Evolutionary conservation across 129 eudicot genomes (phyloP), one percentile per base, ranked within the genome.

Genomic region (Cynara cardunculus): DNA sequence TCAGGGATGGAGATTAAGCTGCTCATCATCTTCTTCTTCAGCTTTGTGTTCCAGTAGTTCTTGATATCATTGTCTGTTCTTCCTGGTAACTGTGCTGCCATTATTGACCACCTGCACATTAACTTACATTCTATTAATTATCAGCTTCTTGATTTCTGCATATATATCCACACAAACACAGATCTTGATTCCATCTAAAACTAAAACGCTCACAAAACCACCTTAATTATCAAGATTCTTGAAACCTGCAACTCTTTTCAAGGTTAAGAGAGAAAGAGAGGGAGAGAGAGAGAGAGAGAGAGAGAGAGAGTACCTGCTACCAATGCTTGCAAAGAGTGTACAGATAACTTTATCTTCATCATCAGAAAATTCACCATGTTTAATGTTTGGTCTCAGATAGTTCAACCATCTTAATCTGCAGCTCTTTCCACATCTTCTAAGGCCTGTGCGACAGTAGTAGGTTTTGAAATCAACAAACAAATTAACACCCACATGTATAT

Each of bases 11-110:
- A 16, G 56, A 75, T 71, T 16, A 78, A 76, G 82, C 83, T 84
- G 82, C 83, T 84, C 85, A 87, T 78, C 74, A 91, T 91, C 75
- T 94, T 94, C 88, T 94, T 94, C 89, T 94, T 94, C 28, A 94
- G 94, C 89, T 94, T 94, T n/a, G 98, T 94, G 92, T 94, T 94
- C 98, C 98, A 94, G 87, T 94, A 88, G 89, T 94, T 94, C 84
- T 94, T 94, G 86, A 94, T 94, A 86, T 91, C 98, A 82, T 94
- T 94, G 81, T 94, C 98, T 26, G 98, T 94, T 82, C 98, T 90
- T 76, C 98, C 98, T 69, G 98, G 98, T 86, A 94, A 86, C 41
- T 94, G 98, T 59, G 89, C 94, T 86, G 98, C 98, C 88, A 94
- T 94, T 80, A 91, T 83, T 88, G 98, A 94, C 98, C 98, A 94